A percentile compares a stretch with the other conserved stretches of the same genome.
These are phyloP conservation scores for Lycium ferocissimum DNA, from an alignment of 257 asterid genomes.

Conservation along the genomic window DNA sequence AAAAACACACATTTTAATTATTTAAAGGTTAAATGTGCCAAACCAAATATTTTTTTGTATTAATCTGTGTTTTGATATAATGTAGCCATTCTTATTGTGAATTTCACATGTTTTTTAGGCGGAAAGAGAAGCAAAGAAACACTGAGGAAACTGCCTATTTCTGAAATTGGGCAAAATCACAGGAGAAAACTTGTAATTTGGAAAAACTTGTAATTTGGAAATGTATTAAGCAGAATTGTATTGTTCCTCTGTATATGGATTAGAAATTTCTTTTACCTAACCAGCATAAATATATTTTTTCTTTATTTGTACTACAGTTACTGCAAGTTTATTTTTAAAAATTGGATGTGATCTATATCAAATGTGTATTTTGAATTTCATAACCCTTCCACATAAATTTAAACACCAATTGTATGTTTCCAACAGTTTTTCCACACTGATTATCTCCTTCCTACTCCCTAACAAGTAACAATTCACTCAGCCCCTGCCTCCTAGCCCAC, in stretches of 20 bases:
- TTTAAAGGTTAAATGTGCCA: too few species aligned
- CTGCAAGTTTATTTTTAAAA: background rate
- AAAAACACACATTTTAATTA: too few species aligned
- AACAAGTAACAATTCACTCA: too few species aligned
- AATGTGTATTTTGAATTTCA: background rate
- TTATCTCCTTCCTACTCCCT: too few species aligned
- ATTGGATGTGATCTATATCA: background rate
- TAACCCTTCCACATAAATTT: background rate
- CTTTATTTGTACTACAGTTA: background rate
- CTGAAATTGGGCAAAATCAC: background rate
- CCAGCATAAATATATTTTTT: background rate
- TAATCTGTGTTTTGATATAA: too few species aligned
- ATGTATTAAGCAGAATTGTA: background rate
- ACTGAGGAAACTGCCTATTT: slow-evolving; percentile 34
- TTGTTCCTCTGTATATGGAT: too few species aligned
- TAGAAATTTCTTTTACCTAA: background rate
- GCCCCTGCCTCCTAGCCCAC: too few species aligned
- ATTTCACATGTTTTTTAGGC: slow-evolving; percentile 59
- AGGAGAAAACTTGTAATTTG: background rate
- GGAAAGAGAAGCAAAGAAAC: slow-evolving; percentile 82
- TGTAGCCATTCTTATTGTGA: background rate
- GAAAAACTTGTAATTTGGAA: slow-evolving; percentile 2
- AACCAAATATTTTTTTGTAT: too few species aligned
- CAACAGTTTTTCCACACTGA: too few species aligned
- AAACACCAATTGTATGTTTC: too few species aligned